Base-by-base conservation (phyloP, 768 basidiomycete species). In the Leccinellum albellum region DNA sequence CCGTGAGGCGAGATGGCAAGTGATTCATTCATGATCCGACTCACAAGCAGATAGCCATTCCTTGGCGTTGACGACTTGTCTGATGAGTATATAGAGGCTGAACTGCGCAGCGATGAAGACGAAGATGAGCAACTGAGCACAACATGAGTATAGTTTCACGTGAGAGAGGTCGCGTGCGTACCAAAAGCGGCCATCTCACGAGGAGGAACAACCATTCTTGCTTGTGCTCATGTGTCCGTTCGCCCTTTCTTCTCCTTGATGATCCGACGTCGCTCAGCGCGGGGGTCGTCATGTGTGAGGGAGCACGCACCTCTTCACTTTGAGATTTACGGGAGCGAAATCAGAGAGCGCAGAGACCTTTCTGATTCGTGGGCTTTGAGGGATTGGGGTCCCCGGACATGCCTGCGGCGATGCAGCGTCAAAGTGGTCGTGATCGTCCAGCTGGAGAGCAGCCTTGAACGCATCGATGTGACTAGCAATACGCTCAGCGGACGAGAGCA, bases 61-160 rank as follows among this genome's bases (percentile, higher is more conserved):
- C 69, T 97, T 92, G 4, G 91, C 81, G 67, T 98, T 98, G 44
- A 99, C 97, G 17, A 96, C 66, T 70, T 99, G 96, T 15, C 96
- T 79, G 48, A 94, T 91, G 33, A 91, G 61, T 37, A 98, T 82
- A 65, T 99, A 99, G 26, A 89, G 70, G 14, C 89, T 79, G 69
- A 98, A 98, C 71, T 98, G 89, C 14, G 78, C 78, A 37, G 84
- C 79, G 55, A 98, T 97, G 72, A 97, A 83, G 6, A 86, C 53
- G 63, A 92, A 91, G 32, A 98, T 90, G 60, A 96, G 82, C 58
- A 79, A 70, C 94, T 97, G 61, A n/a, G 55, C 28, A 20, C 44
- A 40, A 50, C 23, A 48, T 67, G 60, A 60, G 44, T 21, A 21
- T 42, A 47, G 24, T 50, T 44, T 35, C 21, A 32, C 42, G 24